Base-by-base conservation (phyloP, 2,329 filamentous ascomycete genomes). In the Fusarium papillatum region DNA sequence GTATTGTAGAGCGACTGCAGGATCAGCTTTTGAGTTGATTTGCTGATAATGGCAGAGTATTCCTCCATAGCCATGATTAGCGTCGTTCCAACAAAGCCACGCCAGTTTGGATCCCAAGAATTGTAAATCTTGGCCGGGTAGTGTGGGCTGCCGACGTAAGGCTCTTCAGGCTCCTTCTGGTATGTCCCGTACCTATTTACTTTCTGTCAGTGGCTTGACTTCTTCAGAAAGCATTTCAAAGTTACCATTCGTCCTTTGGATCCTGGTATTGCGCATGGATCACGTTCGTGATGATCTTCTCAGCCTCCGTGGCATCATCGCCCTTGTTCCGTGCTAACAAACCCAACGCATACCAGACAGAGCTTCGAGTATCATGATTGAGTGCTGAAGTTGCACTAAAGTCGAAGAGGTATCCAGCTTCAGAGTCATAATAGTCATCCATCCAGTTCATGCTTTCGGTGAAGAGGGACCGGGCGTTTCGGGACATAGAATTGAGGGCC, bases 21-120 rank as follows among this genome's bases (percentile, higher is more conserved):
- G 67, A 93, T 89, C 19, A 88, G 83, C 0, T 79, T 68, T 60
- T 85, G 81, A 0, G 84, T 84, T 5, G 76, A 62, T 63, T 80
- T 73, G 63, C 80, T 83, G 5, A 88, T 73, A 1, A 92, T 83
- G 68, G 88, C 79, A 0, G 85, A 80, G 65, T 90, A 93, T 73
- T 93, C 90, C 78, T 93, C 91, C 26, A 91, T 83, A 31, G 88
- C 88, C 48, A 92, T 83, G 31, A 93, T 87, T 17, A 93, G 85
- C 0, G 89, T 87, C 0, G 90, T 91, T 16, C 90, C 90, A 39
- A 93, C 85, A 68, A 93, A 93, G 1, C 90, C 91, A 62, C 91
- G 85, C 91, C 91, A 93, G 72, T 93, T 93, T 2, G 90, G 90
- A 74, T 93, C 91, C 88, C 90, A 93, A 0, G 87, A 87, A 67